phyloP scores from a whole-genome alignment of 208 protist genomes.

The Trypanosomatidae sp. region DNA sequence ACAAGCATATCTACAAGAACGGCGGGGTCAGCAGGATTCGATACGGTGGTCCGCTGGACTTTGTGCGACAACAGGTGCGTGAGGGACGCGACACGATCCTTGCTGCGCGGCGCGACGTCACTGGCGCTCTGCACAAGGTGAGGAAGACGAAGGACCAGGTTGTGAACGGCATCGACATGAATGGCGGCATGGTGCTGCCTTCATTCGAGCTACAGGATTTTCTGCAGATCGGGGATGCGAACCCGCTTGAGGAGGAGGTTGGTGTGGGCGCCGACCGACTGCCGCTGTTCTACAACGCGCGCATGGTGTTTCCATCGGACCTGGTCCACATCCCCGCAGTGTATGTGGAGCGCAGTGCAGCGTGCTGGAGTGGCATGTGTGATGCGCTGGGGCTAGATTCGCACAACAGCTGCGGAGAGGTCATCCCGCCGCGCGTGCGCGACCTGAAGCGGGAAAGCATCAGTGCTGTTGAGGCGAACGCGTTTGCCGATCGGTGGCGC shows the following conservation, averaged over 20 bases:
- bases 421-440: constrained; percentile 15
- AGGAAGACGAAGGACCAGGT: constrained; percentile 21
- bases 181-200: not conserved
- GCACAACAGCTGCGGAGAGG: constrained; percentile 2
- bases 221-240: constrained; percentile 13
- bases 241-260: constrained; percentile 20
- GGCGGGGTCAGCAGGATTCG: constrained; percentile 26
- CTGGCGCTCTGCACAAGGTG: constrained; percentile 31
- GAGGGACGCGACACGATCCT: constrained; percentile 21
- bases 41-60: constrained; percentile 24
- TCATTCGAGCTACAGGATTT: constrained; percentile 34
- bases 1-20: constrained; percentile 28
- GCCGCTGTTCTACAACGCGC: constrained; percentile 33
- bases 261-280: constrained; percentile 4
- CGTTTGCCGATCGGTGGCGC: constrained; percentile 29
- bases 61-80: constrained; percentile 12
- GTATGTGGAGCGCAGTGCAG: constrained; percentile 29
- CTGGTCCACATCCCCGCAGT: constrained; percentile 36
- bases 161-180: not conserved
- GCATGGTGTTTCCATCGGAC: constrained; percentile 27
- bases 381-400: constrained; percentile 15
- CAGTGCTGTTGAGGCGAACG: constrained; percentile 8
- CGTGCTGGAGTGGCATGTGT: constrained; percentile 37
- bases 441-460: constrained; percentile 5
- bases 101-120: constrained; percentile 19